phyloP scores from a whole-genome alignment of 228 moss, liverwort and hornwort genomes.

The Sphagnum fallax region DNA sequence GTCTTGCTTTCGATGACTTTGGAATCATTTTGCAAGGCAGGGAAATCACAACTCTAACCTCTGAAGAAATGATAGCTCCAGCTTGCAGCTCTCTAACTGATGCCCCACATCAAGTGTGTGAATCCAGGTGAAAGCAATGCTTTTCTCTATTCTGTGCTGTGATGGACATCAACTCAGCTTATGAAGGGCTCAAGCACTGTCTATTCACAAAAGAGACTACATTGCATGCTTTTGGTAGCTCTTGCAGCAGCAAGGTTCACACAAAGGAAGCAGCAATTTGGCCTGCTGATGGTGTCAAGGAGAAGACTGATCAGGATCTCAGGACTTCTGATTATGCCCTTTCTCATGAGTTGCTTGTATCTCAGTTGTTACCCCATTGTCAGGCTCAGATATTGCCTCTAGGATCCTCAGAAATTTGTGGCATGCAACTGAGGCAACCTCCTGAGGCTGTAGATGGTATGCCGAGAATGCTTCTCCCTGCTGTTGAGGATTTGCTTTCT shows the following conservation, averaged over 20 bases:
- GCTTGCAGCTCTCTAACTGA: background rate
- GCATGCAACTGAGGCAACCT: no score
- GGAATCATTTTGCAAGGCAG: slow-evolving; percentile 11
- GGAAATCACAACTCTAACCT: background rate
- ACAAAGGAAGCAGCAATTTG: slow-evolving; percentile 6
- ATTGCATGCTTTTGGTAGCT: no score
- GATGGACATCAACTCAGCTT: slow-evolving; percentile 2
- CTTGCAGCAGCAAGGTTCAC: background rate
- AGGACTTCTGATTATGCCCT: no score
- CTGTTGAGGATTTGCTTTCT: background rate
- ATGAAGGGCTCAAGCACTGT: background rate
- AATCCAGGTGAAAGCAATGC: slow-evolving; percentile 6
- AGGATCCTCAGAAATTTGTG: no score
- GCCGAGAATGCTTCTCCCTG: slow-evolving; percentile 3
- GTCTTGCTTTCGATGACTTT: slow-evolving; percentile 6
- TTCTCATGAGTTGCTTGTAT: no score
- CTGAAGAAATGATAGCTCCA: no score
- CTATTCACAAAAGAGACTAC: no score
- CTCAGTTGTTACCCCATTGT: no score
- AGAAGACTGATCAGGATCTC: no score
- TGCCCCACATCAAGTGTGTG: slow-evolving; percentile 4
- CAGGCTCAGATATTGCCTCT: no score
- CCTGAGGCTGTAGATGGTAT: background rate
- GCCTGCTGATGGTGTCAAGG: slow-evolving; percentile 2
- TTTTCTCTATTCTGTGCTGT: slow-evolving; percentile 10